Evolutionary conservation across 495 filamentous ascomycete species (phyloP).

Genomic region (Penicillium longicatenatum): DNA sequence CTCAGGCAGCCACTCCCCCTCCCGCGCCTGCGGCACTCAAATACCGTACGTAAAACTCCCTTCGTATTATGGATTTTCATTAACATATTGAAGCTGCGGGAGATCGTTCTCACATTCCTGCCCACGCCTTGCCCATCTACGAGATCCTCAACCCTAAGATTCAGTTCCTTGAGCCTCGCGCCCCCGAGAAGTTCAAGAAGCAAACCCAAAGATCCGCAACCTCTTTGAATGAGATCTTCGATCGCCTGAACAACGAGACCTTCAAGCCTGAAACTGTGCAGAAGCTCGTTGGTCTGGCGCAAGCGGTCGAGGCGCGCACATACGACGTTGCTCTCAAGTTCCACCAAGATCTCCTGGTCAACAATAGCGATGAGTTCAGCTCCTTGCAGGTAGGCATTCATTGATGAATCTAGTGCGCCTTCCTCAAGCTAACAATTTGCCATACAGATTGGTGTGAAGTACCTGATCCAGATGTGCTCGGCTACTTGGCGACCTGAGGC

Average conservation of each 20-base stretch:
- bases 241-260: slow-evolving; percentile 95
- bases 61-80: slow-evolving; percentile 15
- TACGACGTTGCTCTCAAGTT: slow-evolving; percentile 74
- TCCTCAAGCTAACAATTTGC: slow-evolving; percentile 5
- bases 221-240: slow-evolving; percentile 85
- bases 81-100: slow-evolving; percentile 59
- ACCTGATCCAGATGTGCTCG: slow-evolving; percentile 88
- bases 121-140: slow-evolving; percentile 71
- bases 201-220: slow-evolving; percentile 79
- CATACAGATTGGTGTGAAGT: slow-evolving; percentile 81
- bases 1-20: slow-evolving; percentile 47
- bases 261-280: slow-evolving; percentile 79
- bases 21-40: slow-evolving; percentile 50
- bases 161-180: slow-evolving; percentile 80
- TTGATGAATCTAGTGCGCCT: background rate
- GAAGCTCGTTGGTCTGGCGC: slow-evolving; percentile 65
- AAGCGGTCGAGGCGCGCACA: slow-evolving; percentile 67
- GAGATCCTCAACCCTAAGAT: slow-evolving; percentile 83
- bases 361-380: slow-evolving; percentile 81
- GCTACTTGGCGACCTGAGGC: slow-evolving; percentile 56
- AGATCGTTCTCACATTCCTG: slow-evolving; percentile 87
- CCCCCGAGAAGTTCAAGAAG: slow-evolving; percentile 73
- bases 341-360: slow-evolving; percentile 80
- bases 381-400: slow-evolving; percentile 87
- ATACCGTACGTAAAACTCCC: slow-evolving; percentile 58